Base-by-base conservation (phyloP, 2,329 filamentous ascomycete genomes). In the Fusarium nygamai region DNA sequence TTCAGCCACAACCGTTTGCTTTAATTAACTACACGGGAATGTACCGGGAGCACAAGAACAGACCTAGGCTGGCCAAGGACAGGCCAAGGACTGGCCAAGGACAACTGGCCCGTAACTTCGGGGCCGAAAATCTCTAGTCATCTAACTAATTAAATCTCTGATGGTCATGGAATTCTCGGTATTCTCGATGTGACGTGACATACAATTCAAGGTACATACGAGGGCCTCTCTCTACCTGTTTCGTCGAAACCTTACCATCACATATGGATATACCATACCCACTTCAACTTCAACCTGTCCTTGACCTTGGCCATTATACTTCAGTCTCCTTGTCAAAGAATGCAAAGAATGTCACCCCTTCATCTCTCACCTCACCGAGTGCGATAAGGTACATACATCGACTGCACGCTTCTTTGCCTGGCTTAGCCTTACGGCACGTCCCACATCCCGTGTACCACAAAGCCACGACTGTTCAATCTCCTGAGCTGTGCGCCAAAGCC, bases 1-100 rank as follows among this genome's bases (percentile, higher is more conserved):
- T 41, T 41, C 58, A 69, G 72, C 72, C 71, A 75, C 72, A 59
- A 47, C 67, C 67, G 67, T 39, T 29, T 38, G 24, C 33, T 38
- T 33, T 60, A 51, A 60, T 51, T 24, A 51, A 20, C 33, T 38
- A 51, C 27, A n/a, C 20, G 43, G 57, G 17, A 17, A 53, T 44
- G 27, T 20, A 38, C 33, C 36, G 43, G 54, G 50, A 27, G 33
- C 33, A 36, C 50, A 53, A 27, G 19, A n/a, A 36, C 31, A 50
- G 36, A 20, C 38, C 29, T 20, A 39, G 38, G 20, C 38, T 22
- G 38, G 20, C 20, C 38, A 41, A 41, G 19, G 33, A 53, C 50
- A 44, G 36, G 38, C 31, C 29, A 43, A 34, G 43, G 29, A 33
- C n/a, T 27, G 11, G n/a, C n/a, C n/a, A n/a, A n/a, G 36, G 36